These are phyloP conservation scores for Sugiyamaella smithiae DNA, from an alignment of 805 yeast genomes.

Conservation along the genomic window DNA sequence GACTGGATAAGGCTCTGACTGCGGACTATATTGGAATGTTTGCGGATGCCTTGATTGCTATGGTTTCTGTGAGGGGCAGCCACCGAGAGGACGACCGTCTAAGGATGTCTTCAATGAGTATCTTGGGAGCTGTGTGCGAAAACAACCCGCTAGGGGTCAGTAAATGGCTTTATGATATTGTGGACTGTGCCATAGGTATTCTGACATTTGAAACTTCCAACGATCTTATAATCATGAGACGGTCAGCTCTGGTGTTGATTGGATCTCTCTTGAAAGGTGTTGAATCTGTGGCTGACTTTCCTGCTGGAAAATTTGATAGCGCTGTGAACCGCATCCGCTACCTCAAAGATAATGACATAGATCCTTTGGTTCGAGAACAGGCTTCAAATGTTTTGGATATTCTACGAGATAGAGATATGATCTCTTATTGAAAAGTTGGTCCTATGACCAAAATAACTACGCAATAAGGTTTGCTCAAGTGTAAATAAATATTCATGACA, in stretches of 20 bases:
- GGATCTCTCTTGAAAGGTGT: constrained; percentile 32
- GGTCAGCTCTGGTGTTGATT: constrained; percentile 71
- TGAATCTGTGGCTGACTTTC: constrained; percentile 28
- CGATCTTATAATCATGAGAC: constrained; percentile 50
- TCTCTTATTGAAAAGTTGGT: too few species aligned
- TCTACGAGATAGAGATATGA: constrained; percentile 5
- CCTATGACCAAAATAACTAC: too few species aligned
- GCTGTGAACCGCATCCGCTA: constrained; percentile 24
- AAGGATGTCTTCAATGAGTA: constrained; percentile 83
- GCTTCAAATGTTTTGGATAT: constrained; percentile 20
- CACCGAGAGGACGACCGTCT: constrained; percentile 50
- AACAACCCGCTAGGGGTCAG: constrained; percentile 54
- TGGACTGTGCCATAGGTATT: constrained; percentile 78
- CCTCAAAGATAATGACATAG: constrained; percentile 28
- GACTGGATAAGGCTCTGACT: constrained; percentile 46
- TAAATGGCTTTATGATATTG: constrained; percentile 47
- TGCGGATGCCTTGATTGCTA: constrained; percentile 41
- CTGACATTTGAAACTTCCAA: constrained; percentile 59
- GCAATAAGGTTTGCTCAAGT: too few species aligned
- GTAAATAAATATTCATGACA: neutral
- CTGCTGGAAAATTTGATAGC: constrained; percentile 27
- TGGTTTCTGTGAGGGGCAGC: constrained; percentile 19
- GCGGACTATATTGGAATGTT: constrained; percentile 46
- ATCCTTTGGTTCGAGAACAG: constrained; percentile 34
- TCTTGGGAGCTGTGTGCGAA: constrained; percentile 70